phyloP scores from a whole-genome alignment of 2,329 filamentous ascomycete genomes.

The Clarireedia paspali region DNA sequence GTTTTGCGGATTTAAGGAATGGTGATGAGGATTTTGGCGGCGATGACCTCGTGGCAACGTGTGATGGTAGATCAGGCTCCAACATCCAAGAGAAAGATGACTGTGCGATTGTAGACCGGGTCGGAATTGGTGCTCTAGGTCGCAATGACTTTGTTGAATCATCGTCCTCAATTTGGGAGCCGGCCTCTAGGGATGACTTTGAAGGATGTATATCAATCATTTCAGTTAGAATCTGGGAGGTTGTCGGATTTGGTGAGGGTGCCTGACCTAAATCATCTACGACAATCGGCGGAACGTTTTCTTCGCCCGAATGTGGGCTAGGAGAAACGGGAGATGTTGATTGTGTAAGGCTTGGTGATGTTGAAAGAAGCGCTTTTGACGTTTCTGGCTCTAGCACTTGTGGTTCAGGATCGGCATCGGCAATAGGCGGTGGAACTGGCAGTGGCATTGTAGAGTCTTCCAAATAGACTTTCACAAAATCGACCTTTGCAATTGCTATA shows the following conservation, averaged over 20 bases:
- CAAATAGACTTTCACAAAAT: conserved; percentile 55
- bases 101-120: conserved; percentile 60
- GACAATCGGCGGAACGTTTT: background rate
- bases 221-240: background rate
- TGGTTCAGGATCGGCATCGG: background rate
- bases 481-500: conserved; percentile 52
- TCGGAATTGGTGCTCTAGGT: conserved; percentile 41
- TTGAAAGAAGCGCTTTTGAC: conserved; percentile 2
- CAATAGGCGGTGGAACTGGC: conserved; percentile 23
- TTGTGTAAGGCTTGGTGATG: conserved; percentile 1
- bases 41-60: conserved; percentile 14
- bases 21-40: conserved; percentile 24
- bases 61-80: conserved; percentile 34
- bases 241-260: background rate
- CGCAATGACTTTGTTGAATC: conserved; percentile 7
- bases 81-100: conserved; percentile 79
- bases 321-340: background rate
- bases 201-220: background rate
- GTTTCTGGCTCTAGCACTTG: conserved; percentile 1
- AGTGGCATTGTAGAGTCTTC: conserved; percentile 50
- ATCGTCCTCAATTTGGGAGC: background rate
- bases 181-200: background rate
- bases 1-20: conserved; percentile 23
- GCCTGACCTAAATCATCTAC: background rate
- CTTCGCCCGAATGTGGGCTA: background rate